Evolutionary conservation across 805 yeast genomes (phyloP).

Genomic region (Candida adriatica): DNA sequence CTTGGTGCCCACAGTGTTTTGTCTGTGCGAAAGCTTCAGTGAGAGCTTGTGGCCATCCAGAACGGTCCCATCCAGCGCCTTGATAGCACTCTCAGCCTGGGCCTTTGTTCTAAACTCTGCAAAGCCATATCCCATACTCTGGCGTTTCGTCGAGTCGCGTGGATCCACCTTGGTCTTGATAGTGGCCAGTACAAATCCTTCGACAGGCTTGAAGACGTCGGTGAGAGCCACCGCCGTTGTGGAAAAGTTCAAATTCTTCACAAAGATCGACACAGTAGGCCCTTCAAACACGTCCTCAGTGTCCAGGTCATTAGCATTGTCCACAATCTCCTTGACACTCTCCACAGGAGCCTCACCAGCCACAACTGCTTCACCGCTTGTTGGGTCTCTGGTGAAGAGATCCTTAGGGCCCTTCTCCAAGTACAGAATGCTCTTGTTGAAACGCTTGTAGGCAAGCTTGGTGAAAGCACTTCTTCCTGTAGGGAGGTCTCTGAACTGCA

Average conservation of each 20-base stretch:
- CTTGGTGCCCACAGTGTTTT: conserved; percentile 31
- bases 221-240: conserved; percentile 57
- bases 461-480: conserved; percentile 86
- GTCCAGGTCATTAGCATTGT: conserved; percentile 24
- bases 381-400: conserved; percentile 59
- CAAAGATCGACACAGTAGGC: conserved; percentile 81
- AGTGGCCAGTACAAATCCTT: conserved; percentile 77
- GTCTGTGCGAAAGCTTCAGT: conserved; percentile 81
- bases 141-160: conserved; percentile 52
- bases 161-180: conserved; percentile 88
- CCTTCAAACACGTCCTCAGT: conserved; percentile 42
- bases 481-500: conserved; percentile 78
- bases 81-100: conserved; percentile 72
- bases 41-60: conserved; percentile 89
- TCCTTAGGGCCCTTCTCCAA: conserved; percentile 91
- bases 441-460: conserved; percentile 78
- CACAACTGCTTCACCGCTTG: conserved; percentile 14
- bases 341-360: conserved; percentile 25
- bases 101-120: conserved; percentile 79
- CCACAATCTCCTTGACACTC: conserved; percentile 16
- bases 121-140: conserved; percentile 97
- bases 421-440: conserved; percentile 81
- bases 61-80: conserved; percentile 64
- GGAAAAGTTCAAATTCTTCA: conserved; percentile 84
- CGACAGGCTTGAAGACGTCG: conserved; percentile 57